A percentile compares a stretch with the other conserved stretches of the same genome.
Evolutionary conservation across 2,329 filamentous ascomycete species (phyloP).

Genomic region (Cryphonectria japonica): DNA sequence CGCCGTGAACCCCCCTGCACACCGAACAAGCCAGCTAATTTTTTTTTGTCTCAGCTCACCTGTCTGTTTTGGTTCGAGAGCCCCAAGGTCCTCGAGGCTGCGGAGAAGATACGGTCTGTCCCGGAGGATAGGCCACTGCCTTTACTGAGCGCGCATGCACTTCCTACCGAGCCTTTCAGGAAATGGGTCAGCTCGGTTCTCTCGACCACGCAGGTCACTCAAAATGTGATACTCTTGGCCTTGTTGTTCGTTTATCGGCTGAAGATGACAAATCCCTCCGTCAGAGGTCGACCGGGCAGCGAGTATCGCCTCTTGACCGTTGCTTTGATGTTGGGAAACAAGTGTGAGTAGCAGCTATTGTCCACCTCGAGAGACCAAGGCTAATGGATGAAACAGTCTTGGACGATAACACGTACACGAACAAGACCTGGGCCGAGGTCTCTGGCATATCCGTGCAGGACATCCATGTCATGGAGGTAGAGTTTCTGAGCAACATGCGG

Average conservation of each 20-base stretch:
- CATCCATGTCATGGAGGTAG: constrained; percentile 99
- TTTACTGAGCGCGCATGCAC: constrained; percentile 70
- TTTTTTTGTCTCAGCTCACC: constrained; percentile 67
- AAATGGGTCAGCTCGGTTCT: constrained; percentile 94
- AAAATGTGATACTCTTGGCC: constrained; percentile 90
- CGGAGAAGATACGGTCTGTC: constrained; percentile 62
- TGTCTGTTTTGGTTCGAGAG: constrained; percentile 98
- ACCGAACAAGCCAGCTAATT: constrained; percentile 12
- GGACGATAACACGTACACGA: constrained; percentile 98
- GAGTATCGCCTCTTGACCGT: constrained; percentile 93
- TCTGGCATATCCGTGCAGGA: constrained; percentile 92
- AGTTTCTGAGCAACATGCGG: constrained; percentile 97
- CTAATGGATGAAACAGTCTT: constrained; percentile 60
- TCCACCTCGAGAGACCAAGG: constrained; percentile 9
- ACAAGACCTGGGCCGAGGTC: constrained; percentile 99
- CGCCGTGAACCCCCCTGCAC: not conserved
- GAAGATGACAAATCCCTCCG: constrained; percentile 85
- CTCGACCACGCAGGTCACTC: constrained; percentile 92
- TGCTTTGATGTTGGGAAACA: constrained; percentile 96
- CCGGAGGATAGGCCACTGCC: constrained; percentile 47
- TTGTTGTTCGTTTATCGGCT: constrained; percentile 91
- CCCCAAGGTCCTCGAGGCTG: constrained; percentile 74
- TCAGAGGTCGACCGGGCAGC: constrained; percentile 90
- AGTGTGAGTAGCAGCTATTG: constrained; percentile 63
- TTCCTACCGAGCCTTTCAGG: constrained; percentile 78